These are phyloP conservation scores for Cutaneotrichosporon dermatis DNA, from an alignment of 1,284 basidiomycete genomes.

Conservation along the genomic window DNA sequence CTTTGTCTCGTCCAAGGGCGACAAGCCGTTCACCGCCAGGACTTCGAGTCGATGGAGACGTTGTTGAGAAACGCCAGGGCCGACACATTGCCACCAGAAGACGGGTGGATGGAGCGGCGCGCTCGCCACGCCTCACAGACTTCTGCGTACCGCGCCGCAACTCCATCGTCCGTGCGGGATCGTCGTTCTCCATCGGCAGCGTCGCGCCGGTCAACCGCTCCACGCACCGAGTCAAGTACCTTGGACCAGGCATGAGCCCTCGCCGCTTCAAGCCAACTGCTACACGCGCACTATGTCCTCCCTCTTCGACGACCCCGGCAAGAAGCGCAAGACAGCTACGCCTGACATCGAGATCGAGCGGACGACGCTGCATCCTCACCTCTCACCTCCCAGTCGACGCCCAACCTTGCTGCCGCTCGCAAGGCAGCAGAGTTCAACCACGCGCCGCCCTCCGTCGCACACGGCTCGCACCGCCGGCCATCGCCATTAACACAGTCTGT, in stretches of 20 bases:
- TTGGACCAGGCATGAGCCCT: constrained; percentile 42
- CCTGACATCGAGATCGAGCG: constrained; percentile 12
- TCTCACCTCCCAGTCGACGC: not conserved
- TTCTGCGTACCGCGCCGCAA: not conserved
- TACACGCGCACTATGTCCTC: constrained; percentile 11
- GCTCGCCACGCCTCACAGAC: not conserved
- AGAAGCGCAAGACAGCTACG: constrained; percentile 20
- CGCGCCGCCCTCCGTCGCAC: not conserved
- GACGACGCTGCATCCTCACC: not conserved
- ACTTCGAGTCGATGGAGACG: constrained; percentile 29
- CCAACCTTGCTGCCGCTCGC: constrained; percentile 4
- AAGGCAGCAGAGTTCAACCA: constrained; percentile 12
- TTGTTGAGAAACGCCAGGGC: constrained; percentile 29
- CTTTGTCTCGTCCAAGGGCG: constrained; percentile 37
- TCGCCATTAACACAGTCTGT: constrained; percentile 21
- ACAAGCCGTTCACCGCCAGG: constrained; percentile 27
- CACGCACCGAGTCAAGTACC: constrained; percentile 21
- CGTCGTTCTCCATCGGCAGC: constrained; percentile 16
- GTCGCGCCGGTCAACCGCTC: not conserved
- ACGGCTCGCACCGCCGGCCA: constrained; percentile 7
- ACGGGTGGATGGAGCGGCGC: constrained; percentile 27
- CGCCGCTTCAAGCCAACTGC: constrained; percentile 11
- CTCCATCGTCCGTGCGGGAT: constrained; percentile 13
- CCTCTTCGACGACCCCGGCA: constrained; percentile 19
- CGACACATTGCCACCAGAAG: constrained; percentile 10